phyloP scores from a whole-genome alignment of 1,284 basidiomycete species.

The Marasmius tenuissimus region DNA sequence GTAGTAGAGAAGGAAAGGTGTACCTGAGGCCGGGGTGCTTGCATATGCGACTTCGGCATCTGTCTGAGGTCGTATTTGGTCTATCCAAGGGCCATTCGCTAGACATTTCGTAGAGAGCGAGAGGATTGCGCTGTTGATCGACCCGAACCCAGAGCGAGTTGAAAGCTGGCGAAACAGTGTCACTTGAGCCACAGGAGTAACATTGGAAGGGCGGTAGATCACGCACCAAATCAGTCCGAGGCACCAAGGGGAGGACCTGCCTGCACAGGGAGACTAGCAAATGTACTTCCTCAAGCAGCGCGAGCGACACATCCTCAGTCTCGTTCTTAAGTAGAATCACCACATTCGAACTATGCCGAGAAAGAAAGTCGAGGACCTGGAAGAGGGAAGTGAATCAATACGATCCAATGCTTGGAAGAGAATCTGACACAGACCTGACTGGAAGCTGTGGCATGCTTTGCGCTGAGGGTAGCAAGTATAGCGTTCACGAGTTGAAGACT shows the following conservation, averaged over 20 bases:
- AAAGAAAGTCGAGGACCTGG: conserved; percentile 75
- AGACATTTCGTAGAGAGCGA: conserved; percentile 76
- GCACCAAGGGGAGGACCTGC: conserved; percentile 64
- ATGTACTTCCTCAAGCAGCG: conserved; percentile 74
- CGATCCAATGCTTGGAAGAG: background rate
- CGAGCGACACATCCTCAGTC: conserved; percentile 58
- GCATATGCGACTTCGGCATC: conserved; percentile 68
- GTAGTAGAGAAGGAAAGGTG: background rate
- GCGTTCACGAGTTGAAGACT: conserved; percentile 78
- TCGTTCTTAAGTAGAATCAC: conserved; percentile 78
- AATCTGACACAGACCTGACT: conserved; percentile 56
- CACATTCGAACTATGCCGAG: conserved; percentile 78
- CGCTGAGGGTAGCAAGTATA: conserved; percentile 68
- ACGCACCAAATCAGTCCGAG: conserved; percentile 77
- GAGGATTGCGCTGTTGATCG: conserved; percentile 81
- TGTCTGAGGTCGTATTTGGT: conserved; percentile 63
- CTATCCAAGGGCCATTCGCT: conserved; percentile 60
- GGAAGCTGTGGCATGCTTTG: conserved; percentile 60
- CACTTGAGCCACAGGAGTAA: background rate
- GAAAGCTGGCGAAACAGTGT: conserved; percentile 40
- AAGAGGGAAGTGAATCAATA: conserved; percentile 2
- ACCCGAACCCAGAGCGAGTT: conserved; percentile 75
- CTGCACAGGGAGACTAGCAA: conserved; percentile 73
- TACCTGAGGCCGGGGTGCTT: conserved; percentile 54
- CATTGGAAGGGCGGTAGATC: background rate